Percentiles rank a stretch among this genome's conserved stretches.
Evolutionary conservation across 2,329 filamentous ascomycete genomes (phyloP).

Genomic region (Curvularia verruculosa): DNA sequence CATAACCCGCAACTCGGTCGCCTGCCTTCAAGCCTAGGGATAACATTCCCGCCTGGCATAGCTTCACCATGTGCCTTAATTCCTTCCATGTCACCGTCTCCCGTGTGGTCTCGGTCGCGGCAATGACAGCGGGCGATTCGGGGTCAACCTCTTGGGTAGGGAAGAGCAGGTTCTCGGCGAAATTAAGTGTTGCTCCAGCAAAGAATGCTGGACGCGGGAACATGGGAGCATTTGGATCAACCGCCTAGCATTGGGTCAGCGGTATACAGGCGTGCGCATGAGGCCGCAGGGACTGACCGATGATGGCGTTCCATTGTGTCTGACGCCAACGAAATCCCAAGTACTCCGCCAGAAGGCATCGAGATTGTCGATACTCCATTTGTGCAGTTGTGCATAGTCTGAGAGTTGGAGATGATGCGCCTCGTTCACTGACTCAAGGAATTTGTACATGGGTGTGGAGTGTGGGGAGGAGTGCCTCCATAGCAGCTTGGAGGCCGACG

Average conservation of each 20-base stretch:
- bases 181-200: constrained; percentile 78
- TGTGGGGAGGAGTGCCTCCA: constrained; percentile 74
- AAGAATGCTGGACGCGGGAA: constrained; percentile 92
- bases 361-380: constrained; percentile 82
- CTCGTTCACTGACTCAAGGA: constrained; percentile 71
- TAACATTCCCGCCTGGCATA: constrained; percentile 73
- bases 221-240: constrained; percentile 71
- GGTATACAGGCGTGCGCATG: constrained; percentile 14
- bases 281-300: constrained; percentile 54
- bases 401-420: constrained; percentile 68
- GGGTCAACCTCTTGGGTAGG: constrained; percentile 66
- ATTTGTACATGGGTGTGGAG: constrained; percentile 73
- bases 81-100: constrained; percentile 77
- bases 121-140: constrained; percentile 73
- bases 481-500: constrained; percentile 48
- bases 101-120: constrained; percentile 74
- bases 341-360: constrained; percentile 82
- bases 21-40: constrained; percentile 67
- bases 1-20: constrained; percentile 72
- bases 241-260: constrained; percentile 59
- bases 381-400: constrained; percentile 76
- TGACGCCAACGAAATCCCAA: constrained; percentile 82
- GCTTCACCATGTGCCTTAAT: constrained; percentile 76
- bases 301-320: constrained; percentile 67
- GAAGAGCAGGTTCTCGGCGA: constrained; percentile 92